Evolutionary conservation across 805 yeast species (phyloP).

Genomic region (Lipomyces sp.): DNA sequence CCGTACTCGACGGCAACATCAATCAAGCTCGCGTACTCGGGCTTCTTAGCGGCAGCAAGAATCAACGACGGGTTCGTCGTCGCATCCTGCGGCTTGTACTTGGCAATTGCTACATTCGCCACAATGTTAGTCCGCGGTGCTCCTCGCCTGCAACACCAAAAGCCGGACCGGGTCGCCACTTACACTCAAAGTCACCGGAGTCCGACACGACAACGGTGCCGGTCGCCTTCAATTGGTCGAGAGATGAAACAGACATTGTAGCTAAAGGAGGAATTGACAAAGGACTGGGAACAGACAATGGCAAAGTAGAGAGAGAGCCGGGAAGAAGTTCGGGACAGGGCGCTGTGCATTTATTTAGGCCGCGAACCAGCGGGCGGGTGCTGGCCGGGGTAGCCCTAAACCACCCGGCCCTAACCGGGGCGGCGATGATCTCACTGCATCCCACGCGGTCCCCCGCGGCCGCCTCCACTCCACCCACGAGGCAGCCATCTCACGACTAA

Average conservation of each 20-base stretch:
- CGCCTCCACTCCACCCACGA: too few relatives aligned
- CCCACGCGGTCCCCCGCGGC: too few relatives aligned
- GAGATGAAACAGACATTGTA: conserved; percentile 55
- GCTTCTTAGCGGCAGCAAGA: conserved; percentile 88
- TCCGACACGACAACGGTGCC: conserved; percentile 98
- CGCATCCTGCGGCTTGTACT: conserved; percentile 98
- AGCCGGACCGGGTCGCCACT: conserved; percentile 34
- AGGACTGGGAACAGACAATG: too few relatives aligned
- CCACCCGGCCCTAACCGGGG: too few relatives aligned
- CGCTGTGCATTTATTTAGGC: too few relatives aligned
- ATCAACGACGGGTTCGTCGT: conserved; percentile 98
- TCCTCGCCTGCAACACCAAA: neutral
- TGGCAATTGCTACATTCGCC: conserved; percentile 67
- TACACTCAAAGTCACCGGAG: conserved; percentile 94
- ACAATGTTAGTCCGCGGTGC: neutral
- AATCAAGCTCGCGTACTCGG: conserved; percentile 82
- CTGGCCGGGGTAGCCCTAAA: too few relatives aligned
- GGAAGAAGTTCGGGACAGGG: too few relatives aligned
- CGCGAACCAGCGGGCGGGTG: too few relatives aligned
- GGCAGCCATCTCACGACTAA: too few relatives aligned
- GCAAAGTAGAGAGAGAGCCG: too few relatives aligned
- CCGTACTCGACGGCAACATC: conserved; percentile 90
- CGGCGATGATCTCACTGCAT: too few relatives aligned
- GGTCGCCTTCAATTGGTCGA: conserved; percentile 88
- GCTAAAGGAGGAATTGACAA: too few relatives aligned